These are phyloP conservation scores for Cicer cuneatum DNA, from an alignment of 306 rosid species.

Conservation along the genomic window DNA sequence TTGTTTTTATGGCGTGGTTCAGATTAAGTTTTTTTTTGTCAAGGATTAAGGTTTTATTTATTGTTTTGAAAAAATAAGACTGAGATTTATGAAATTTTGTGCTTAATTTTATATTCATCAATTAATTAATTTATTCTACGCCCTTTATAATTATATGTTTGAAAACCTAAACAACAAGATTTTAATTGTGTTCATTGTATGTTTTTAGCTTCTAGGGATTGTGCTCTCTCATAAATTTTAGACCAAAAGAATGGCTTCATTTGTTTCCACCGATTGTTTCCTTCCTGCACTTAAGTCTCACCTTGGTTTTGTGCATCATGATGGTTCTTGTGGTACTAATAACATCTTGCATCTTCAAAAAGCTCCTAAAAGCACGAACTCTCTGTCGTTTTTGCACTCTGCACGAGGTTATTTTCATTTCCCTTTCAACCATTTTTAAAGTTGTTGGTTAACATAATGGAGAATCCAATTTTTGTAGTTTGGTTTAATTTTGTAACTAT, in stretches of 20 bases:
- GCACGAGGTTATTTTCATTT: constrained; percentile 41
- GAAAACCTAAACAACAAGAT: background rate
- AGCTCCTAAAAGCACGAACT: constrained; percentile 14
- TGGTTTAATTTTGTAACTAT: background rate
- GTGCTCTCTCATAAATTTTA: constrained; percentile 27
- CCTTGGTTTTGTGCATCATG: constrained; percentile 42
- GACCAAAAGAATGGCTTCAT: constrained; percentile 50
- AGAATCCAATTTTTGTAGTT: background rate
- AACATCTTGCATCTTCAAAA: constrained; percentile 39
- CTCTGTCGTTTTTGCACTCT: constrained; percentile 43
- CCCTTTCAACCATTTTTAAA: constrained; percentile 20
- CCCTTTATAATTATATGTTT: background rate
- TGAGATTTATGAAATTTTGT: too few species aligned
- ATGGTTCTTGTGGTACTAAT: constrained; percentile 1
- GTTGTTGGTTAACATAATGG: constrained; percentile 6
- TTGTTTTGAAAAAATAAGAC: background rate
- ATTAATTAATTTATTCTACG: background rate
- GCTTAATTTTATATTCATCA: background rate
- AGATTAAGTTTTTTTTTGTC: background rate
- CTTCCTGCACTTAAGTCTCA: constrained; percentile 42
- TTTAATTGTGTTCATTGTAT: constrained; percentile 11
- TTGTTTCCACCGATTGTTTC: constrained; percentile 46
- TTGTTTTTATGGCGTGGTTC: background rate
- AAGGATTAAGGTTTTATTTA: background rate
- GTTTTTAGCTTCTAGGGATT: constrained; percentile 20